These are phyloP conservation scores for Suhomyces pyralidae DNA, from an alignment of 805 yeast genomes.

Conservation along the genomic window DNA sequence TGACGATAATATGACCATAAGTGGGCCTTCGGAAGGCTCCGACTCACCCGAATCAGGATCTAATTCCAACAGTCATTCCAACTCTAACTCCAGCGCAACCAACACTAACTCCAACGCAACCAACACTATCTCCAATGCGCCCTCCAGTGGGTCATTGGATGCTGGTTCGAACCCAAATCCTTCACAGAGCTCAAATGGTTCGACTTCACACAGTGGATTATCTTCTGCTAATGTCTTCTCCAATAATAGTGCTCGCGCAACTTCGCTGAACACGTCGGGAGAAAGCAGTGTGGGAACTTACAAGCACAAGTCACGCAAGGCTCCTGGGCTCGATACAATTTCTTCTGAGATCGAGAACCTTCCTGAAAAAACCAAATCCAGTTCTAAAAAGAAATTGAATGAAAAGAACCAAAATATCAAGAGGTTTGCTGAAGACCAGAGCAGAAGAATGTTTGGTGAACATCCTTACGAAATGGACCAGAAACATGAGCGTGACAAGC, in stretches of 20 bases:
- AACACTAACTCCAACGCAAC: not conserved
- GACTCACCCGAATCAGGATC: conserved; percentile 8
- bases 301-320: not conserved
- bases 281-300: conserved; percentile 5
- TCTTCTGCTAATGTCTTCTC: conserved; percentile 9
- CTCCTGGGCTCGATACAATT: not conserved
- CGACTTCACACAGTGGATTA: not conserved
- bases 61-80: not conserved
- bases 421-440: conserved; percentile 18
- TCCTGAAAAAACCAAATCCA: not conserved
- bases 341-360: not conserved
- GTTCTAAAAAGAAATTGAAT: not conserved
- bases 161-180: not conserved
- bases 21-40: conserved; percentile 5
- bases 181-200: not conserved
- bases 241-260: conserved; percentile 4
- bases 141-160: not conserved
- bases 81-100: not conserved
- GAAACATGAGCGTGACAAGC: not conserved
- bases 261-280: conserved; percentile 7
- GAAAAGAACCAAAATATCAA: conserved; percentile 7
- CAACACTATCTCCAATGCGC: not conserved
- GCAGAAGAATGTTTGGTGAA: conserved; percentile 17
- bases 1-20: conserved; percentile 4
- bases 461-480: conserved; percentile 1